Evolutionary conservation across 1,284 basidiomycete species (phyloP).

Genomic region (Volvariella volvacea): DNA sequence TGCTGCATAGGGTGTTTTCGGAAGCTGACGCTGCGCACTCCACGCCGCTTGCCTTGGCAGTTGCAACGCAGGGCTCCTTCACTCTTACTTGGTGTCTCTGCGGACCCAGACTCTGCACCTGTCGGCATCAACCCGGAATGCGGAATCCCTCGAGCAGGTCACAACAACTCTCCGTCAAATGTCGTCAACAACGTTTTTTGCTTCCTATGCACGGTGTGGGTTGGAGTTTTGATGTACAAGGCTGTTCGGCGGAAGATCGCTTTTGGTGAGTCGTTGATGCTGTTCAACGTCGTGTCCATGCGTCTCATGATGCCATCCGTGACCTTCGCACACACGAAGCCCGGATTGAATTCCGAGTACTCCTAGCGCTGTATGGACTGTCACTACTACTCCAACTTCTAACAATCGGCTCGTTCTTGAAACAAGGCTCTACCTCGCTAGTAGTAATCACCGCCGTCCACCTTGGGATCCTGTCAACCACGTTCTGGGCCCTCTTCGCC

Average conservation of each 20-base stretch:
- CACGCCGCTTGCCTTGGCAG: too few relatives aligned
- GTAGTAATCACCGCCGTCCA: background rate
- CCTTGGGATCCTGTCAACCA: background rate
- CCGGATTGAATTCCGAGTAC: background rate
- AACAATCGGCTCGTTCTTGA: background rate
- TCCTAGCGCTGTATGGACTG: background rate
- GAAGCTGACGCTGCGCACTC: background rate
- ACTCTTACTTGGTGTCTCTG: conserved; percentile 15
- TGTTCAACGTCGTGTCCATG: background rate
- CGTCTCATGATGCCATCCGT: background rate
- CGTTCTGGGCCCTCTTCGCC: background rate
- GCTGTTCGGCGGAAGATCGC: background rate
- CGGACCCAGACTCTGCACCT: conserved; percentile 20
- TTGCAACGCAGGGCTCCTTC: conserved; percentile 15
- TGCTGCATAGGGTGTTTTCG: too few relatives aligned
- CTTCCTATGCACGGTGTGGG: conserved; percentile 48
- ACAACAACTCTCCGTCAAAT: conserved; percentile 55
- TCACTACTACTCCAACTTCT: background rate
- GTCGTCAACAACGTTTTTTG: conserved; percentile 70
- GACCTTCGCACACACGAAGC: background rate
- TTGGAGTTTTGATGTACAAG: conserved; percentile 17
- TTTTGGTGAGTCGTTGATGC: background rate
- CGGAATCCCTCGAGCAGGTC: conserved; percentile 31
- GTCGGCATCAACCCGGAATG: conserved; percentile 29
- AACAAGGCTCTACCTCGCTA: background rate